Conservation (phyloP, 78 protist genomes). For the Dictyostelium firmibasis region DNA sequence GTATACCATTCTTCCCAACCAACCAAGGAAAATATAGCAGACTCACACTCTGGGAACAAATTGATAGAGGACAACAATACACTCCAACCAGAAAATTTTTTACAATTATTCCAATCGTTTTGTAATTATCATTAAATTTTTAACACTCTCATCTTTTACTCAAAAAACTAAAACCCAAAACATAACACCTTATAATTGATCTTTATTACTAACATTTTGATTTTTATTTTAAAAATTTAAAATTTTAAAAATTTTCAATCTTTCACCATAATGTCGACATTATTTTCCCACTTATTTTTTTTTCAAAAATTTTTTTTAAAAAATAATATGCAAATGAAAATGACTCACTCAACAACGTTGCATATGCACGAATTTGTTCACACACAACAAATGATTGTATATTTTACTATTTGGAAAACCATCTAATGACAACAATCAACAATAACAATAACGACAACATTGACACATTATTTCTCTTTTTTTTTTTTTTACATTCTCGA, state of each 20-base stretch:
- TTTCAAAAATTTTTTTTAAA: neutral
- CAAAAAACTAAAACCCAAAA: neutral
- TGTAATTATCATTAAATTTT: constrained; percentile 70
- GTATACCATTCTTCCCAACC: constrained; percentile 79
- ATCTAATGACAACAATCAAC: neutral
- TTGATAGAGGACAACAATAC: constrained; percentile 87
- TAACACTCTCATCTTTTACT: neutral
- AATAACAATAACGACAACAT: neutral
- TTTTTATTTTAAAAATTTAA: too few relatives aligned
- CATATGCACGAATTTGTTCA: neutral
- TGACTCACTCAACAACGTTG: neutral
- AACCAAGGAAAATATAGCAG: constrained; percentile 80
- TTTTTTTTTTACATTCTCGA: neutral
- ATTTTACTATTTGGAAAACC: neutral
- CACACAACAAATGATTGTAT: neutral
- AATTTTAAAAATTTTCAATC: too few relatives aligned
- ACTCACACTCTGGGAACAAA: constrained; percentile 92
- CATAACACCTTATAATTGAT: neutral
- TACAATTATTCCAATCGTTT: constrained; percentile 85
- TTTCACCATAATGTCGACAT: neutral
- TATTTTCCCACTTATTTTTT: neutral
- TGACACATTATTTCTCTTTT: neutral
- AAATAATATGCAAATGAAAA: too few relatives aligned
- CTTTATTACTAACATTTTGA: neutral
- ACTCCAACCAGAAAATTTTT: constrained; percentile 89